Base-by-base conservation (phyloP, 441 rosid species). In the Jatropha multifida region DNA sequence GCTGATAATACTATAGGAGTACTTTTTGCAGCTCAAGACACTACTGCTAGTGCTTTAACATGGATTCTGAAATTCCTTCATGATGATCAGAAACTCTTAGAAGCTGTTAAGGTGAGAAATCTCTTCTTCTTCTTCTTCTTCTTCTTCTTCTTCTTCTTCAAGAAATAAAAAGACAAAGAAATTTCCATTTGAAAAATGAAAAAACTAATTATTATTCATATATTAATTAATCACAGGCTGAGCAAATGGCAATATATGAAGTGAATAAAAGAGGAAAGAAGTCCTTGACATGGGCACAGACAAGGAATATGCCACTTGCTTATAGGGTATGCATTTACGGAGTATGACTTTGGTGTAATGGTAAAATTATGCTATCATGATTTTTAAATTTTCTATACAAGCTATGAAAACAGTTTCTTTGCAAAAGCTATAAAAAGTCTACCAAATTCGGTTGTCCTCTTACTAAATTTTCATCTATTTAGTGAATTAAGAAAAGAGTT, bases 11-110 rank as follows among this genome's bases (percentile, higher is more conserved):
- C 92, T 46, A 90, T 93, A n/a, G 99, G 99, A 78, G 98, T 90
- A n/a, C 89, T 96, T 23, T 96, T 96, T 78, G 99, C 99, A 0
- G 98, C 98, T 5, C 97, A 88, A 81, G 99, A 93, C 88, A 96
- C 99, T 38, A 96, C 98, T 26, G 99, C 99, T 5, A 54, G 51
- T 70, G 49, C 11, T 55, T 27, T 70, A 55, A 70, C 73, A 40
- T 70, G 73, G 73, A 70, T 55, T 70, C 63, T 70, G 37, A 70
- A 70, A 14, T 70, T 54, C 73, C 64, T 70, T 26, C 64, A 54
- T 40, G 63, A 70, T 41, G 3, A 55, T 48, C 73, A 12, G 4
- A 70, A 55, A 70, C 63, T 70, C 64, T 27, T 70, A 37, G 32
- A 70, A 38, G 73, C n/a, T 70, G 73, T 38, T 4, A 70, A 54